Percentiles rank a stretch among this genome's conserved stretches.
phyloP scores from a whole-genome alignment of 2,329 filamentous ascomycete species.

The Mycosphaerella arachidis region DNA sequence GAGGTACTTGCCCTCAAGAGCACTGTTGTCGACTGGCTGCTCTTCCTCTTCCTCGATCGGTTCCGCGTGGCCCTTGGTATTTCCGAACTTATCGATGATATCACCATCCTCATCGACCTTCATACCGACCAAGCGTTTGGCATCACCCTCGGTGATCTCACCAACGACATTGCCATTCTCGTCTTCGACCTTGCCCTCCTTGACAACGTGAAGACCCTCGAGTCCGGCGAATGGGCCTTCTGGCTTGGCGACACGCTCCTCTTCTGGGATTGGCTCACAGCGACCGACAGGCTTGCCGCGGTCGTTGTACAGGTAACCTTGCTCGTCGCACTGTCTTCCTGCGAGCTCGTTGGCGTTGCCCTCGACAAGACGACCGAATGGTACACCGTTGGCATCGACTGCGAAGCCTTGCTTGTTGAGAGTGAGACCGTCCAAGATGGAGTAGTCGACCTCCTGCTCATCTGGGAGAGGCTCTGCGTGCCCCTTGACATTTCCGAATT shows the following conservation, averaged over 20 bases:
- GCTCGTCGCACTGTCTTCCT: conserved; percentile 52
- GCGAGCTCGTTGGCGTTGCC: conserved; percentile 54
- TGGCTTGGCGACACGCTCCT: conserved; percentile 51
- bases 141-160: conserved; percentile 64
- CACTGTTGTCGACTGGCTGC: conserved; percentile 46
- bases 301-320: conserved; percentile 54
- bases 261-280: conserved; percentile 54
- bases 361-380: conserved; percentile 53
- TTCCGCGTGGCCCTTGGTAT: conserved; percentile 55
- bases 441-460: conserved; percentile 45
- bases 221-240: conserved; percentile 68
- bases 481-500: conserved; percentile 58
- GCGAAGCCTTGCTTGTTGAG: conserved; percentile 58
- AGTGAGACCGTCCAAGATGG: conserved; percentile 49
- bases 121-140: conserved; percentile 68
- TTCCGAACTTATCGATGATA: conserved; percentile 68
- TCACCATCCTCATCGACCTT: conserved; percentile 77
- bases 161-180: conserved; percentile 74
- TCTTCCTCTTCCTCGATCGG: conserved; percentile 44
- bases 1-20: conserved; percentile 50
- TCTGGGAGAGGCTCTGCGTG: conserved; percentile 54
- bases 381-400: conserved; percentile 50
- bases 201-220: conserved; percentile 60
- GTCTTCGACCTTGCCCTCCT: conserved; percentile 70
- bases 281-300: conserved; percentile 54